Base-by-base conservation (phyloP, 148 eudicot species). In the Camellia granthamiana region DNA sequence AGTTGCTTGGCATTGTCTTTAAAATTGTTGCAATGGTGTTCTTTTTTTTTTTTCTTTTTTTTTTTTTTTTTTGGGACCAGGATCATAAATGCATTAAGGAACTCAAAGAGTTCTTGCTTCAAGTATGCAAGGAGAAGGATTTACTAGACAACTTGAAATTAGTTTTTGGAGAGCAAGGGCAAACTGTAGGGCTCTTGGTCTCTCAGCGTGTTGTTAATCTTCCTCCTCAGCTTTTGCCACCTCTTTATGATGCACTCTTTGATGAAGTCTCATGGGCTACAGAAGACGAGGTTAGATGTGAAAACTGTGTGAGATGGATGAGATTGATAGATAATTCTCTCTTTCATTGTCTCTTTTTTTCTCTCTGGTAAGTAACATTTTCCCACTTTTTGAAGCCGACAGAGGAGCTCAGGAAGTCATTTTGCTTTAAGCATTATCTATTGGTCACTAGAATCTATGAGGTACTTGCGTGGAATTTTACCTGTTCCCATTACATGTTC, bases 171-270 rank as follows among this genome's bases (percentile, higher is more conserved):
- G 90, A 89, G 75, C 83, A 88, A 63, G 85, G 89, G 4, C 77
- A 80, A 43, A 86, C 87, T 85, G 93, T 96, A 16, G 99, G 98
- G 69, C 90, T 96, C 54, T 46, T 96, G 83, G 91, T 96, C 58
- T 94, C 97, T n/a, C 98, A 91, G 88, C 88, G 93, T 70, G 92
- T 96, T 70, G 90, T 85, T 68, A 96, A 96, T 89, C 95, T 94
- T 78, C 99, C 99, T 80, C 99, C 92, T 41, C 98, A 94, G 86
- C 95, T 96, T 60, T 81, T 96, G 85, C 99, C 98, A 46, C 97
- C 87, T 59, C 89, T 96, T 78, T 94, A 96, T 79, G 91, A 92
- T 90, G 89, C 85, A 52, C 92, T 96, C 18, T 96, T 96, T 85
- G 97, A 94, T 90, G 98, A 96, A 87, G 83, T 96, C 56, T 81